Evolutionary conservation across 2,329 filamentous ascomycete genomes (phyloP), one percentile per base, ranked within the genome.

Genomic region (Calonectria hawksworthii): DNA sequence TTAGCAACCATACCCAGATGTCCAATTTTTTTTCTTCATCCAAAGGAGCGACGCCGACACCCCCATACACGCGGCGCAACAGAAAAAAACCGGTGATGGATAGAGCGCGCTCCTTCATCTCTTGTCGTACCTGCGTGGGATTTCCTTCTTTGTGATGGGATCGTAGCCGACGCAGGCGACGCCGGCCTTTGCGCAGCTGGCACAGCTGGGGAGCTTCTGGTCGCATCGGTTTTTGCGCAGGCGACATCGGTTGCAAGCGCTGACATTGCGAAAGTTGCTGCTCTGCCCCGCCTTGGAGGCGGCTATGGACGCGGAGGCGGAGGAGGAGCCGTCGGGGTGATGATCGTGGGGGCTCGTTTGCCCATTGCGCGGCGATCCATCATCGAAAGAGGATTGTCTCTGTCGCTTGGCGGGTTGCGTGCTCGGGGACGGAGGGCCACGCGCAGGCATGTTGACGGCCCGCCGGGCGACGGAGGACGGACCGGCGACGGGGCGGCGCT

Each of bases 161-260:
- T 99, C 96, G 85, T 98, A 98, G 76, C 96, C 96, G 66, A 98
- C 95, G 84, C 97, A 99, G 78, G 94, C 93, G 59, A 98, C 95
- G 73, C 92, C 91, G n/a, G 95, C 96, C 87, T 98, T 98, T 84
- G 96, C 95, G 86, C 96, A 99, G 79, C 95, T 95, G 52, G 94
- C 93, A 84, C 96, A 99, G 80, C 94, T 95, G 11, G 96, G 96
- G 75, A 99, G 90, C 78, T 94, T 93, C 89, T 98, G 96, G 86
- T 99, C 96, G 86, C 96, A 99, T 68, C 96, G 91, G 84, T 98
- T 99, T 89, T 99, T 99, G 82, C 96, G 92, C 84, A 98, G 87
- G 59, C 96, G 92, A 85, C 96, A 99, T 51, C 96, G 92, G 87
- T 98, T 98, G 86, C 96, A 99, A 72, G 96, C 96, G 84, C 95